These are phyloP conservation scores for Botrytis sinoallii DNA, from an alignment of 2,329 filamentous ascomycete genomes.

Conservation along the genomic window DNA sequence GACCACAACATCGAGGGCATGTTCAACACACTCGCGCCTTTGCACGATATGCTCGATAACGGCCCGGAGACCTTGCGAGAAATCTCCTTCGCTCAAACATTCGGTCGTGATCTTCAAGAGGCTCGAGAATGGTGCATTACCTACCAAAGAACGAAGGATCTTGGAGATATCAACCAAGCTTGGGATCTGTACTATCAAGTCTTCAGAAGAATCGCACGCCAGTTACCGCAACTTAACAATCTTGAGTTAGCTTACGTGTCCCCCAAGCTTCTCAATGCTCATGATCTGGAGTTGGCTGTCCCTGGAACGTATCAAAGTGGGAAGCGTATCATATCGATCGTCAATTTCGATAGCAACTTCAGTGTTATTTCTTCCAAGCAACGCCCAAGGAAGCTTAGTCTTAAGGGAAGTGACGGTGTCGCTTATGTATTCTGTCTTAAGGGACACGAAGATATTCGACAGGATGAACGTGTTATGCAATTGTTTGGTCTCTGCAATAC, in stretches of 20 bases:
- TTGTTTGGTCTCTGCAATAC: conserved; percentile 98
- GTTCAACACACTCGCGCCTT: conserved; percentile 84
- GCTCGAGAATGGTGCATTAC: conserved; percentile 94
- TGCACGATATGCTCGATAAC: conserved; percentile 86
- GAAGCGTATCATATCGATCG: conserved; percentile 75
- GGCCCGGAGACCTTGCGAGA: conserved; percentile 92
- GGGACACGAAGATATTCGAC: conserved; percentile 98
- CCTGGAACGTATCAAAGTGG: conserved; percentile 88
- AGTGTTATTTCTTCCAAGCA: conserved; percentile 97
- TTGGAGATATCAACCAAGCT: conserved; percentile 93
- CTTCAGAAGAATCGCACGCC: conserved; percentile 90
- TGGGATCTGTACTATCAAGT: conserved; percentile 99
- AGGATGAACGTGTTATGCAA: conserved; percentile 99
- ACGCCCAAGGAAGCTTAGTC: conserved; percentile 81
- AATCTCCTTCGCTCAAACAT: conserved; percentile 96
- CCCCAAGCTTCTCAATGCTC: conserved; percentile 81
- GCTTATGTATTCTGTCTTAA: conserved; percentile 90
- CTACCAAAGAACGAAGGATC: conserved; percentile 82
- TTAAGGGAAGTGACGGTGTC: conserved; percentile 84
- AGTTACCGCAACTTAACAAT: conserved; percentile 87
- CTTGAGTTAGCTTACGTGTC: conserved; percentile 97
- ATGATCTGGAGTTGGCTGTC: conserved; percentile 87
- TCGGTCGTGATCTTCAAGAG: conserved; percentile 91
- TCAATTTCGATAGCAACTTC: conserved; percentile 85
- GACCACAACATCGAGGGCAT: conserved; percentile 97